Conservation (phyloP, 768 basidiomycete genomes). For the Boletus coccyginus region DNA sequence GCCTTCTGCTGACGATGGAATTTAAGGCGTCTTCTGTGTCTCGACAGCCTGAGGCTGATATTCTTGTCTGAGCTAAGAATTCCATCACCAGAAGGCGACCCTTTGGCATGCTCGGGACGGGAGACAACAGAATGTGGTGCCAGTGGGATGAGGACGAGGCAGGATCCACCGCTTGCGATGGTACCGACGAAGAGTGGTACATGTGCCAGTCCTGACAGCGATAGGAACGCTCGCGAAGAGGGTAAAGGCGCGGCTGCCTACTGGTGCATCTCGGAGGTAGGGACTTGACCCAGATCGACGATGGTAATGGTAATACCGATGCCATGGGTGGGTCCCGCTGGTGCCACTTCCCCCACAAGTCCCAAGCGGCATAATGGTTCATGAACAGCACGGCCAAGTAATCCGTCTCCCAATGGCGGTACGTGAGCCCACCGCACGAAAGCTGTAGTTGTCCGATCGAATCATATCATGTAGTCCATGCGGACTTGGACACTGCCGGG, state of each 20-base stretch:
- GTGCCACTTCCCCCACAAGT: constrained; percentile 2
- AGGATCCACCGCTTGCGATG: constrained; percentile 28
- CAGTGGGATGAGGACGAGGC: constrained; percentile 18
- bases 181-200: constrained; percentile 30
- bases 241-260: not conserved
- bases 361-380: constrained; percentile 9
- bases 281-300: constrained; percentile 5
- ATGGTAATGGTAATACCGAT: constrained; percentile 11
- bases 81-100: too few relatives aligned
- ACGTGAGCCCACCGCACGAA: constrained; percentile 66
- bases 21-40: too few relatives aligned
- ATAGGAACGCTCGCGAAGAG: constrained; percentile 22
- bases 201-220: constrained; percentile 19
- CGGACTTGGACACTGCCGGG: constrained; percentile 1
- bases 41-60: too few relatives aligned
- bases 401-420: constrained; percentile 31
- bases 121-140: constrained; percentile 19
- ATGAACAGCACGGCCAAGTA: constrained; percentile 48
- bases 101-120: too few relatives aligned
- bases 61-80: too few relatives aligned
- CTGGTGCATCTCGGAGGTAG: constrained; percentile 10
- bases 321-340: constrained; percentile 6
- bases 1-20: too few relatives aligned
- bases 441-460: constrained; percentile 46
- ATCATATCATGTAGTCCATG: not conserved